phyloP scores from a whole-genome alignment of 108 stramenopile genomes.

The Fistulifera solaris region DNA sequence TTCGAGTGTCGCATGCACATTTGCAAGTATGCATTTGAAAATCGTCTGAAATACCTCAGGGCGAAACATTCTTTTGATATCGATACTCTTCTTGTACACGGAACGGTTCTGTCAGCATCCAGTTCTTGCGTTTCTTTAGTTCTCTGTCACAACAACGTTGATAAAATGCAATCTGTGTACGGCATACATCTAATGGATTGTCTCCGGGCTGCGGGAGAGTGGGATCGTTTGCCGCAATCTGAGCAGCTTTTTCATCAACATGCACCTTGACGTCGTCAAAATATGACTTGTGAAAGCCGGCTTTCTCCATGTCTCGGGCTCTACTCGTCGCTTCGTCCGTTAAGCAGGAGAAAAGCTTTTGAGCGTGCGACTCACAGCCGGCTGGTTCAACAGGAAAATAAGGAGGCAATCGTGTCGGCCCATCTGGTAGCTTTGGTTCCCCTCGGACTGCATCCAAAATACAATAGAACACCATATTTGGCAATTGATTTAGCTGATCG shows the following conservation, averaged over 20 bases:
- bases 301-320: slow-evolving; percentile 80
- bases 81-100: slow-evolving; percentile 86
- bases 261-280: slow-evolving; percentile 49
- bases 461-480: slow-evolving; percentile 44
- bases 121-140: slow-evolving; percentile 80
- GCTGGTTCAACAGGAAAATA: slow-evolving; percentile 83
- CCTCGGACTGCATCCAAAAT: slow-evolving; percentile 43
- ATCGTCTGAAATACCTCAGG: no score
- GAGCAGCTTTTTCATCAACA: slow-evolving; percentile 24
- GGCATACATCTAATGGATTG: slow-evolving; percentile 80
- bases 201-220: slow-evolving; percentile 49
- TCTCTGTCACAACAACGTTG: slow-evolving; percentile 74
- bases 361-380: slow-evolving; percentile 74
- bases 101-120: slow-evolving; percentile 78
- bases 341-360: slow-evolving; percentile 67
- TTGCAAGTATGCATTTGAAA: no score
- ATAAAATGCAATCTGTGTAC: slow-evolving; percentile 62
- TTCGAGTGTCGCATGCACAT: no score
- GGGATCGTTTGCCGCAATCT: slow-evolving; percentile 25
- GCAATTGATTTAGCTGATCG: no score
- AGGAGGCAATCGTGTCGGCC: slow-evolving; percentile 53
- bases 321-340: slow-evolving; percentile 68
- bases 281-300: slow-evolving; percentile 62
- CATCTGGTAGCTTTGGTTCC: slow-evolving; percentile 42
- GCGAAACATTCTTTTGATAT: slow-evolving; percentile 28